Percentiles rank a stretch among this genome's conserved stretches.
Conservation (phyloP, 345 rosid genomes). For the Schrenkiella parvula region DNA sequence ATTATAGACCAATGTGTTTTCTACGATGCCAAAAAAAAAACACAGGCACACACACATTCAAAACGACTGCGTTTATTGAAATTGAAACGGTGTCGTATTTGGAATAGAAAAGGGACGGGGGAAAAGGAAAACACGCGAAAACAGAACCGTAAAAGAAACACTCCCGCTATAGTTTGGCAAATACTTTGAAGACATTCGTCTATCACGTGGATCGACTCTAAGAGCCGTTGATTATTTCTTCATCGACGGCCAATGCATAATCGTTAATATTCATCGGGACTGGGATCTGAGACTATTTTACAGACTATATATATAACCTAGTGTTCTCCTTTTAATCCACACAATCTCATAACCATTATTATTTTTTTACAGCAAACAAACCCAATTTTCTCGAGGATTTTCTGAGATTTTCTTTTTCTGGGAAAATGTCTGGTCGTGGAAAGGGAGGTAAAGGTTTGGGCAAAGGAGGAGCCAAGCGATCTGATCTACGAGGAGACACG, state of each 20-base stretch:
- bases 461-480: constrained; percentile 19
- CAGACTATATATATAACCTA: neutral
- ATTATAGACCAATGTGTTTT: no score
- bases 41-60: no score
- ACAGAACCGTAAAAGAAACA: neutral
- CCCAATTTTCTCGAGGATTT: neutral
- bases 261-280: neutral
- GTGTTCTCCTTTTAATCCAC: neutral
- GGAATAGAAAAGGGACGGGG: neutral
- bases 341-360: neutral
- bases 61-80: neutral
- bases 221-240: constrained; percentile 8
- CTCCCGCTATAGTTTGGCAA: constrained; percentile 2
- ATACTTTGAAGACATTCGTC: neutral
- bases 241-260: neutral
- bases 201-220: constrained; percentile 13
- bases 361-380: neutral
- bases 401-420: neutral
- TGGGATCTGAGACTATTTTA: neutral
- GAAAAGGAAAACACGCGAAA: neutral
- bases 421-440: constrained; percentile 21
- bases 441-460: constrained; percentile 25
- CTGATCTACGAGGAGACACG: constrained; percentile 19
- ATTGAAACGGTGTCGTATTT: neutral
- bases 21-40: no score